Conservation (phyloP, 2,329 filamentous ascomycete species). For the Pseudogymnoascus sp. region DNA sequence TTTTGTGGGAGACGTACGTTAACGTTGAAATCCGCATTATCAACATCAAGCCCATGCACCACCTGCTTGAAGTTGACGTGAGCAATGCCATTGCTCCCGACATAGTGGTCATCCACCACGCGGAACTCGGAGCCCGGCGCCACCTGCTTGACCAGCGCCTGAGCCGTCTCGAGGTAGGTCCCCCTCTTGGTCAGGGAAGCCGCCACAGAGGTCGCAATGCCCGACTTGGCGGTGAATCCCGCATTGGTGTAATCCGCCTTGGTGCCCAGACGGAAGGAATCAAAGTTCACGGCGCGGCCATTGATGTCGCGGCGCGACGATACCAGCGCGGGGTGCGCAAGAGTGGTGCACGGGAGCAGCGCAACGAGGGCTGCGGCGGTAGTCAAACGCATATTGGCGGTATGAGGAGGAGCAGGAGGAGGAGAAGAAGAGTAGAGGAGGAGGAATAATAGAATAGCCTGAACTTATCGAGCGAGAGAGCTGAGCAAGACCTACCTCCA, state of each 20-base stretch:
- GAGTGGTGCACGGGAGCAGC: background rate
- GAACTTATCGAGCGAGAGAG: background rate
- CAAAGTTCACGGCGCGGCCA: conserved; percentile 12
- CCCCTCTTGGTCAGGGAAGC: conserved; percentile 11
- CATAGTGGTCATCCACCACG: conserved; percentile 43
- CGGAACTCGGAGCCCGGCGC: conserved; percentile 38
- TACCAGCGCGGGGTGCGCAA: background rate
- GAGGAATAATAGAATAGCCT: background rate
- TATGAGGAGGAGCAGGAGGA: background rate
- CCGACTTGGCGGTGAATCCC: background rate
- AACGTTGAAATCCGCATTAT: conserved; percentile 53
- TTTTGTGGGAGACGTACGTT: conserved; percentile 36
- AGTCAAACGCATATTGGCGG: background rate
- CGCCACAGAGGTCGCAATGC: background rate
- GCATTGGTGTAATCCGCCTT: conserved; percentile 13
- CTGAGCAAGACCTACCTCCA: background rate
- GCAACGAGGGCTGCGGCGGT: background rate
- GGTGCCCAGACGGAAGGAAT: conserved; percentile 13
- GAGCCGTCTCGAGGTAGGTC: conserved; percentile 37
- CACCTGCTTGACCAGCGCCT: conserved; percentile 34
- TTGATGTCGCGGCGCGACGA: background rate
- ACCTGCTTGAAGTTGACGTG: conserved; percentile 55
- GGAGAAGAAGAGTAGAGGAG: background rate
- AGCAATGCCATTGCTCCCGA: conserved; percentile 44
- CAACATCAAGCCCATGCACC: conserved; percentile 47